These are phyloP conservation scores for Scortechinia acanthostroma DNA, from an alignment of 2,329 filamentous ascomycete genomes.

Conservation along the genomic window DNA sequence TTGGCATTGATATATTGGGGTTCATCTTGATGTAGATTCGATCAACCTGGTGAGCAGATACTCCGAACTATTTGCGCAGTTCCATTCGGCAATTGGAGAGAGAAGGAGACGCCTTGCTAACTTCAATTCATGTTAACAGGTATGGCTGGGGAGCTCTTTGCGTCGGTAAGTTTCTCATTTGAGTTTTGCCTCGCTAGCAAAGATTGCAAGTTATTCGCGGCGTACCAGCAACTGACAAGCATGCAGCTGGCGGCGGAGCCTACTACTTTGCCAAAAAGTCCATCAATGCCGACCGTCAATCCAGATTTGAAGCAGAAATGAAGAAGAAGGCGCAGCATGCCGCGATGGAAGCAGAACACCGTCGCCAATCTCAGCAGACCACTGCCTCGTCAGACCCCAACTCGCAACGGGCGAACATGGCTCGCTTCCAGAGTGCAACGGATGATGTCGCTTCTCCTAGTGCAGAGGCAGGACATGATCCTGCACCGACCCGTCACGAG, in stretches of 20 bases:
- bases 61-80: neutral
- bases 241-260: neutral
- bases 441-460: neutral
- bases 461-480: neutral
- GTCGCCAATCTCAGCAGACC: neutral
- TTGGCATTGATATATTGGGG: too few relatives aligned
- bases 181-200: too few relatives aligned
- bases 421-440: neutral
- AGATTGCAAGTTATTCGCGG: too few relatives aligned
- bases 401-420: neutral
- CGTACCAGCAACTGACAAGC: neutral
- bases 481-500: neutral
- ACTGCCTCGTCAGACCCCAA: neutral
- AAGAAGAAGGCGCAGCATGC: neutral
- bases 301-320: neutral
- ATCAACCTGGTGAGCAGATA: constrained; percentile 1
- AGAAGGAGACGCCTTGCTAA: too few relatives aligned
- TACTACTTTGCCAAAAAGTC: constrained; percentile 2
- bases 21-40: too few relatives aligned
- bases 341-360: neutral
- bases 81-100: neutral
- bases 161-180: neutral
- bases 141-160: neutral
- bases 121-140: neutral
- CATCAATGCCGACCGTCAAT: neutral